Base-by-base conservation (phyloP, 805 yeast genomes). In the Groenewaldozyma salmanticensis region DNA sequence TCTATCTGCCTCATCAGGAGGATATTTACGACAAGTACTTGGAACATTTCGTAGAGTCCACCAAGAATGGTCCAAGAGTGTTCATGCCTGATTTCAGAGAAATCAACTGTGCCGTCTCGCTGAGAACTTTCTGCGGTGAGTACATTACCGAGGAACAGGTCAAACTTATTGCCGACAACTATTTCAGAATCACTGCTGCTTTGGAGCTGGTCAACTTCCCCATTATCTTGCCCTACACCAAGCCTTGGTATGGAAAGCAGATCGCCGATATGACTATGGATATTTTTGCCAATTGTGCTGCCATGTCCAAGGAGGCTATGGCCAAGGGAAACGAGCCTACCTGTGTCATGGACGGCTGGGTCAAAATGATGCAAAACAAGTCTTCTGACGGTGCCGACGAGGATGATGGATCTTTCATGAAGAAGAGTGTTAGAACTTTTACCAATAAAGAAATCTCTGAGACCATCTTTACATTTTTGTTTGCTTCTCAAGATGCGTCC, bases 401-500 rank as follows among this genome's bases (percentile, higher is more conserved):
- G 20, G 68, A 70, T 31, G 65, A 61, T 33, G n/a, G n/a, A n/a
- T n/a, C n/a, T n/a, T 72, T 68, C 45, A 79, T 75, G 36, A 65
- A 78, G 33, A 77, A 74, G 60, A 66, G 74, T 52, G 73, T 85
- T 51, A 79, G 96, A 61, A 90, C 81, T 48, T 92, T 92, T 66
- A 65, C 87, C 43, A 77, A 88, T 68, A 81, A 72, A 62, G 98
- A 92, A 64, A 90, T 92, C 54, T 83, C 96, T 17, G 97, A 92
- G 68, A 94, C 95, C 42, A 77, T 92, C 48, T 92, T 92, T 74
- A 92, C 98, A 11, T 92, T 92, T 64, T 68, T 92, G 61, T 92
- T 92, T 63, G 98, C 98, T 4, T 83, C 96, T 3, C 98, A 92
- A 67, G 98, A 92, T 65, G 98, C 98, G 19, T 83, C 96, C 5